Evolutionary conservation across 2,329 filamentous ascomycete species (phyloP).

Genomic region (Rhynchosporium secalis): DNA sequence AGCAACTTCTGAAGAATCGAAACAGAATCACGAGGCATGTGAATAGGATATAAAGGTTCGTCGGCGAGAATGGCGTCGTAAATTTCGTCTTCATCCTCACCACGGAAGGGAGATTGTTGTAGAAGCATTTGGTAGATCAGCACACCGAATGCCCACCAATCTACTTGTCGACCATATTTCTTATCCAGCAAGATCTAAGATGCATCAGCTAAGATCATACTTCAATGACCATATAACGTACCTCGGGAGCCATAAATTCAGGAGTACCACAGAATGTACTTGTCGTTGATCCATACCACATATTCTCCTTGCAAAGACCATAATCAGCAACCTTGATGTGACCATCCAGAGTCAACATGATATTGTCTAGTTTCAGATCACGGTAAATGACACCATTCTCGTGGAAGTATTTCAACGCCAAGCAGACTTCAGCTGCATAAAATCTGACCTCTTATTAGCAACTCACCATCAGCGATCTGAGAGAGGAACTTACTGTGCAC

Average conservation of each 20-base stretch:
- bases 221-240: constrained; percentile 45
- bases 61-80: constrained; percentile 98
- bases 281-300: constrained; percentile 98
- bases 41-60: constrained; percentile 95
- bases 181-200: constrained; percentile 89
- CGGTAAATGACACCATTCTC: constrained; percentile 98
- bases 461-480: constrained; percentile 28
- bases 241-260: constrained; percentile 98
- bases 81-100: constrained; percentile 98
- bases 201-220: constrained; percentile 36
- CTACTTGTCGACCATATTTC: constrained; percentile 94
- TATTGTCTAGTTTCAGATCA: constrained; percentile 81
- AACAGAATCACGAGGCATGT: constrained; percentile 97
- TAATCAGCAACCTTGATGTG: constrained; percentile 99
- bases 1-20: constrained; percentile 97
- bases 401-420: constrained; percentile 98
- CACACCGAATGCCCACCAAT: constrained; percentile 99
- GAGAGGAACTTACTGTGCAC: constrained; percentile 74
- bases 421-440: constrained; percentile 94
- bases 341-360: constrained; percentile 88
- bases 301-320: constrained; percentile 98
- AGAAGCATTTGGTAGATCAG: constrained; percentile 99
- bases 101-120: constrained; percentile 97
- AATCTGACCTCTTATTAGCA: constrained; percentile 56
- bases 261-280: constrained; percentile 99